phyloP scores from a whole-genome alignment of 495 filamentous ascomycete genomes.

The Xylaria flabelliformis region DNA sequence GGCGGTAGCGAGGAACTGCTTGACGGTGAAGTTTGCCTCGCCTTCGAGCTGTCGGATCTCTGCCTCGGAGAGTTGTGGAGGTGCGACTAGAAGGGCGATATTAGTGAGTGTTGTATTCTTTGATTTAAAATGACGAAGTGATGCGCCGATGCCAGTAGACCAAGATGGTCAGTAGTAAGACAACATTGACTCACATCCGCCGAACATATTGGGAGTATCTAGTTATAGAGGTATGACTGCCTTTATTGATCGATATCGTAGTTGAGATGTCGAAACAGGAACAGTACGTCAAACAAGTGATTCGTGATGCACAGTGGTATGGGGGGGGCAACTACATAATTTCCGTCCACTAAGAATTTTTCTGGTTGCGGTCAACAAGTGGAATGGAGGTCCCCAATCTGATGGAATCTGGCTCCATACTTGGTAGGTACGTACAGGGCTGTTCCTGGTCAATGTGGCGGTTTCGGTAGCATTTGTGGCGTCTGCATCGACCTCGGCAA shows the following conservation, averaged over 20 bases:
- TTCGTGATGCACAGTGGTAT: conserved; percentile 22
- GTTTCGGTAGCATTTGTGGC: not conserved
- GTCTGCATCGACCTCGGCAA: not conserved
- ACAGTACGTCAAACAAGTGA: not conserved
- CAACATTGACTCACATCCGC: conserved; percentile 50
- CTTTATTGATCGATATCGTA: not conserved
- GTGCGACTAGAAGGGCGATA: conserved; percentile 43
- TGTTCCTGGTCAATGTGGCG: not conserved
- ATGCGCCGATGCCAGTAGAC: not conserved
- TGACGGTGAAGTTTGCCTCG: conserved; percentile 71
- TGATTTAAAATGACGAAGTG: not conserved
- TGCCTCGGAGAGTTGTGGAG: conserved; percentile 57
- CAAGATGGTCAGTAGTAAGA: not conserved
- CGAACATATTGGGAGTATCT: conserved; percentile 49
- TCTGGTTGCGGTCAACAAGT: not conserved
- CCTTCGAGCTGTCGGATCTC: conserved; percentile 70
- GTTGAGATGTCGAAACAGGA: not conserved
- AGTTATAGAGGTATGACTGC: not conserved
- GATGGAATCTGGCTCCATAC: not conserved
- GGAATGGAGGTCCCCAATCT: not conserved
- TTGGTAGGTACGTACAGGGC: not conserved
- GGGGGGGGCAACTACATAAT: conserved; percentile 20
- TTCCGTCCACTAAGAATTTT: conserved; percentile 13
- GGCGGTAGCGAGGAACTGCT: conserved; percentile 65
- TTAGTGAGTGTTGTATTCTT: conserved; percentile 26